These are phyloP conservation scores for Vararia minispora DNA, from an alignment of 768 basidiomycete genomes.

Conservation along the genomic window DNA sequence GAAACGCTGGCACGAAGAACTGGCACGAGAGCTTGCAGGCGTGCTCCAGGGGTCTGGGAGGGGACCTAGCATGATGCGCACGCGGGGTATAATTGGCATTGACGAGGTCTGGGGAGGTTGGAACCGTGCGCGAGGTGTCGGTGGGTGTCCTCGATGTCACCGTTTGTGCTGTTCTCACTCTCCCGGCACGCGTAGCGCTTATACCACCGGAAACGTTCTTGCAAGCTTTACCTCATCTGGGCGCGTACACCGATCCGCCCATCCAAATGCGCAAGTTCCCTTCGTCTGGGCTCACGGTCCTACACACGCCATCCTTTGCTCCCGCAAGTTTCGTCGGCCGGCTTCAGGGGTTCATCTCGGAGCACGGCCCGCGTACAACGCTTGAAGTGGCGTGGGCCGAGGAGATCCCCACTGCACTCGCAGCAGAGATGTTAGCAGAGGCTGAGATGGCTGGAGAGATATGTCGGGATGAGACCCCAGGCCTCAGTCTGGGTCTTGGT, in stretches of 20 bases:
- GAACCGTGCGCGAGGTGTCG: conserved; percentile 88
- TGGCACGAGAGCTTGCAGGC: conserved; percentile 71
- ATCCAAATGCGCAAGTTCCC: conserved; percentile 57
- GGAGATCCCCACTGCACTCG: conserved; percentile 58
- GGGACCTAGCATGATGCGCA: conserved; percentile 57
- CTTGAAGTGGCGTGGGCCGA: conserved; percentile 67
- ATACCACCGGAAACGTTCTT: conserved; percentile 83
- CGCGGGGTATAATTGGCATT: conserved; percentile 70
- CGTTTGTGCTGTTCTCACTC: conserved; percentile 4
- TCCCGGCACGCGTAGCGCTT: conserved; percentile 42
- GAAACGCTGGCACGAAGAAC: conserved; percentile 61
- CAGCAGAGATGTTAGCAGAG: conserved; percentile 65
- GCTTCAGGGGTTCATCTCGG: conserved; percentile 38
- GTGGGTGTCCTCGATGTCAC: conserved; percentile 30
- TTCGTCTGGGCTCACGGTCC: conserved; percentile 61
- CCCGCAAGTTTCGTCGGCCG: conserved; percentile 58
- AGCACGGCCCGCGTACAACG: conserved; percentile 32
- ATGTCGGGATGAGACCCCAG: conserved; percentile 63
- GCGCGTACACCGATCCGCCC: conserved; percentile 50
- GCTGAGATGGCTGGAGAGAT: conserved; percentile 63
- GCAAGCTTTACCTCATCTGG: conserved; percentile 60
- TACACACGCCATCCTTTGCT: conserved; percentile 76
- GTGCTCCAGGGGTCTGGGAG: conserved; percentile 45
- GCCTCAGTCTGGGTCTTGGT: conserved; percentile 16
- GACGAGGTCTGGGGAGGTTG: conserved; percentile 95